Base-by-base conservation (phyloP, 306 rosid species). In the Ormosia semicastrata region DNA sequence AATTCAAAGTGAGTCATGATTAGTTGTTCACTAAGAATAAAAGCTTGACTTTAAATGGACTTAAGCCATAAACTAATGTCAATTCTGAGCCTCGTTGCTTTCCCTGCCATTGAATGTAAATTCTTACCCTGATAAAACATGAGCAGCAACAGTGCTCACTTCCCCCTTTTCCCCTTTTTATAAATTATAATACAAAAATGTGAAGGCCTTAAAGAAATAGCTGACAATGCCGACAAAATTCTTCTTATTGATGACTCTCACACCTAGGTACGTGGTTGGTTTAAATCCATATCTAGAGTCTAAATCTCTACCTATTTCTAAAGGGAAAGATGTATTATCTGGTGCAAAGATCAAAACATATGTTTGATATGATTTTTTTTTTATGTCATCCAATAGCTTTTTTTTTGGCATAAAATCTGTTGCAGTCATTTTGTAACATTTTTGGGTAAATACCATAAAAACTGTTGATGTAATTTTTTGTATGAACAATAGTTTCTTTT, bases 1-100 rank as follows among this genome's bases (percentile, higher is more conserved):
- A 64, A 49, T 64, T 65, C 24, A 12, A n/a, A n/a, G n/a, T n/a
- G 47, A 58, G 29, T 81, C 73, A 39, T 50, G 47, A 74, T 73
- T 30, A 63, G n/a, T 63, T 3, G 50, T 53, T 37, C 58, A 30
- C 15, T 33, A 52, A 66, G n/a, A 18, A 66, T 50, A 17, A 33
- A 64, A 52, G 53, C 3, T 8, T n/a, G 13, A 39, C 24, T 17
- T 73, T 18, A 37, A 18, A 56, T 68, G 37, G 3, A 43, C 3
- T 58, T 37, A 11, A 72, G 53, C 57, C 46, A 80, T 41, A 15
- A 62, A 75, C 18, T 52, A 15, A 73, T 64, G 15, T 63, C 47
- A 53, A 43, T 33, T 41, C 6, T 56, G 8, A 33, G 12, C 11
- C 68, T 17, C 8, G 14, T 43, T 75, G 58, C 56, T 40, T 43